Evolutionary conservation across 2,329 filamentous ascomycete genomes (phyloP).

Genomic region (Rugonectria rugulosa): DNA sequence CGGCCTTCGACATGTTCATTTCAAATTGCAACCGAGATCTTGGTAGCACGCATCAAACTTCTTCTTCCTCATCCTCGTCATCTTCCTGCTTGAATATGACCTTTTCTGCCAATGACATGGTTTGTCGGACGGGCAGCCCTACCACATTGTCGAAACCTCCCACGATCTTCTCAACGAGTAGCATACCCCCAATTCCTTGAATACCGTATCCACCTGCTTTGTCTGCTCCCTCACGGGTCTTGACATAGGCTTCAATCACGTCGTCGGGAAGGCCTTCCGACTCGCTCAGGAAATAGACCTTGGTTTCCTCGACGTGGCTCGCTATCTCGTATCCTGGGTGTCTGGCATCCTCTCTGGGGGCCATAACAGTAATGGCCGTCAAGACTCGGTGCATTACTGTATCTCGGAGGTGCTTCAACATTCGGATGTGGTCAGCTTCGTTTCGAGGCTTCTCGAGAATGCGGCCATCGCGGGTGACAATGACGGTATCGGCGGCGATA

Average conservation of each 20-base stretch:
- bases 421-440: slow-evolving; percentile 81
- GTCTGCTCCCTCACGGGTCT: slow-evolving; percentile 89
- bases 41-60: slow-evolving; percentile 44
- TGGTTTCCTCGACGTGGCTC: slow-evolving; percentile 86
- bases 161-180: slow-evolving; percentile 88
- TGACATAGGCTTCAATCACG: slow-evolving; percentile 79
- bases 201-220: slow-evolving; percentile 97
- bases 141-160: slow-evolving; percentile 95
- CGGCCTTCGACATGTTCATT: no score
- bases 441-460: slow-evolving; percentile 91
- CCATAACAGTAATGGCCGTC: slow-evolving; percentile 85
- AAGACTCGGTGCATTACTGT: slow-evolving; percentile 80
- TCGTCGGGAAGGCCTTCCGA: slow-evolving; percentile 72
- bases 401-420: slow-evolving; percentile 84
- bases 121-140: slow-evolving; percentile 82
- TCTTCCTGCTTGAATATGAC: slow-evolving; percentile 80
- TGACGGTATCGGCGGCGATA: slow-evolving; percentile 89
- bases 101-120: slow-evolving; percentile 84
- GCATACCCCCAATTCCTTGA: slow-evolving; percentile 85
- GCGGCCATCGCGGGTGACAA: slow-evolving; percentile 76
- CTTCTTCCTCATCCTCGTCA: slow-evolving; percentile 61
- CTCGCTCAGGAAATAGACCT: slow-evolving; percentile 81
- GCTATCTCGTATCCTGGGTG: slow-evolving; percentile 88
- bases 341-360: slow-evolving; percentile 79
- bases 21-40: no score